Evolutionary conservation across 805 yeast genomes (phyloP), one percentile per base, ranked within the genome.

Genomic region (Geotrichum ghanense): DNA sequence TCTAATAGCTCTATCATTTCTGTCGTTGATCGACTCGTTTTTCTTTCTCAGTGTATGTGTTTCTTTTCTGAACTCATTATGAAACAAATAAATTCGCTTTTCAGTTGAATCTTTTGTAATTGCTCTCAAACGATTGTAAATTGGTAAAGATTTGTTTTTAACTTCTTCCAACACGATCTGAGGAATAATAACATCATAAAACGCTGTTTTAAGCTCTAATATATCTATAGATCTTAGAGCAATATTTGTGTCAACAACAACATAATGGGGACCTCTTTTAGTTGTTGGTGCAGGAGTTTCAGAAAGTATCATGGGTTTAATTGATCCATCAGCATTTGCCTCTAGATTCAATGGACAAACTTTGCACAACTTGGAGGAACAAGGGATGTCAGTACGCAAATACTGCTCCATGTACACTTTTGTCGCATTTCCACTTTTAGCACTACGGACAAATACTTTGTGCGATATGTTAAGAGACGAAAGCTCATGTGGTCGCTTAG

Each of bases 161-260:
- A 90, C 95, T 63, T 92, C 97, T 55, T 94, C 97, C 27, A 92
- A 69, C 2, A 87, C 97, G 4, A 95, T 83, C 62, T 92, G 98
- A 1, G 97, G 95, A n/a, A 92, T 69, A 48, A 92, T 81, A 16
- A 89, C 95, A 64, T 92, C 97, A 57, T 74, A 81, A 58, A 92
- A 85, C 46, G 84, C 81, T 24, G 75, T 72, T 19, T 72, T 71
- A 56, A 78, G 81, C 63, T 92, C 99, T 47, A 92, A 67, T 49
- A 92, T 67, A 63, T 92, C 99, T 51, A 92, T 90, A 3, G 95
- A 90, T 59, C 81, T 83, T 51, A 92, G 67, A 1, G 84, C 81
- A 53, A 92, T 81, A 59, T 92, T 90, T 2, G 97, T 87, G 62
- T 92, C 98, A 6, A 89, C 62, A 0, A 92, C 76, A 6, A 83